Base-by-base conservation (phyloP, 257 asterid genomes). In the Coffea eugenioides region DNA sequence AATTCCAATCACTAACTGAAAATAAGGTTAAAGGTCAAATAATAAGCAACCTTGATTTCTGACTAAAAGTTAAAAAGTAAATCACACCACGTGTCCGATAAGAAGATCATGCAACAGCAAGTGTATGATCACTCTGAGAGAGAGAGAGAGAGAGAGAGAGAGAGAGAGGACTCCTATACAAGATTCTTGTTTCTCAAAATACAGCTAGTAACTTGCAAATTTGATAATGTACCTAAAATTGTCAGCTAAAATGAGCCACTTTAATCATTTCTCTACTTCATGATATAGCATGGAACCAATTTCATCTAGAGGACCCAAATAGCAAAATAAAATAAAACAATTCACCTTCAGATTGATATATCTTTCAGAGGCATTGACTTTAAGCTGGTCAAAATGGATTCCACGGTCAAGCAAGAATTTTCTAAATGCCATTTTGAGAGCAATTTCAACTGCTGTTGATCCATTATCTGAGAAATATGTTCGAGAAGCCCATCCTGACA, bases 371-470 rank as follows among this genome's bases (percentile, higher is more conserved):
- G 59, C 81, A 71, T 77, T 72, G 59, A 82, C 79, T 74, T 80
- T 82, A 79, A 68, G 81, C 72, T 77, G 83, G 80, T 87, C 91
- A 73, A 82, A 77, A 78, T 82, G 82, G 78, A 81, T 68, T 64
- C 85, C 83, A 81, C 85, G 90, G 81, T 94, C 97, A 81, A 87
- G 84, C 88, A 96, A 85, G 87, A 92, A 93, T 88, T 92, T 96
- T 81, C 99, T 94, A 73, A 96, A 91, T 79, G 99, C 99, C 98
- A 94, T 96, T 87, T 96, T 96, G 67, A 96, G 93, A 77, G 99
- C 97, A 84, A 96, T 92, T 90, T 96, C 99, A 82, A 96, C 87
- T 74, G 99, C 98, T 51, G 99, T 94, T 73, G 98, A 96, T 83
- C 99, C 99, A 82, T 94, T 96, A 83, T 96, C 99, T 46, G 99